Evolutionary conservation across 1,139 yeast genomes (phyloP), one percentile per base, ranked within the genome.

Genomic region (Blastobotrys elegans): DNA sequence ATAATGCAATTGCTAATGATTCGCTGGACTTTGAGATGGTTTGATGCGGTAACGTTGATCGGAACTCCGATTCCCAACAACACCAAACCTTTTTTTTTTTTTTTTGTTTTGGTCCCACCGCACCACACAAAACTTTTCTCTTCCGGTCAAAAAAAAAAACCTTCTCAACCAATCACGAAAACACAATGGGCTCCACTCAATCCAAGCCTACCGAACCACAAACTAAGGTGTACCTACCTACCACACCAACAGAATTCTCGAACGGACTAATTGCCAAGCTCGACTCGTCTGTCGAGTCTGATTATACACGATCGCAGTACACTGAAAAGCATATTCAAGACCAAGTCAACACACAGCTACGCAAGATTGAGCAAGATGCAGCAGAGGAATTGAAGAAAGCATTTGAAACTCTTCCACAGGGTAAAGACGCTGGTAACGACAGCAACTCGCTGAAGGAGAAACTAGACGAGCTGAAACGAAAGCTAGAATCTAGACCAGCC

Each of bases 291-390:
- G 74, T 79, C 40, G 96, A 87, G 62, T 79, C 94, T 7, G 90
- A 89, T 64, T 85, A 79, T 64, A 79, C 95, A 17, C 80, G 96
- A 61, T 75, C 84, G 44, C 96, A 88, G 64, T 77, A 82, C 62
- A 77, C 88, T 16, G 92, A 86, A 53, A 81, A 80, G 63, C 80
- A 80, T 60, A 78, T 90, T 51, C 90, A 89, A 65, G 84, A 84
- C 48, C 75, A 84, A 61, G 92, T 90, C 24, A 73, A 82, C 40
- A 75, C 75, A 53, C 85, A 82, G 60, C 74, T 90, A 52, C 71
- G 76, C 48, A 74, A 76, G 54, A 70, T 86, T 53, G 86, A 85
- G 58, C 69, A 71, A 40, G 79, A 82, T 52, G 75, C 90, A 32
- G 66, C 78, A 50, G 67, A 71, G 40, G 71, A 75, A 50, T 80